These are phyloP conservation scores for Globisporangium barbulae DNA, from an alignment of 352 stramenopile genomes.

Conservation along the genomic window DNA sequence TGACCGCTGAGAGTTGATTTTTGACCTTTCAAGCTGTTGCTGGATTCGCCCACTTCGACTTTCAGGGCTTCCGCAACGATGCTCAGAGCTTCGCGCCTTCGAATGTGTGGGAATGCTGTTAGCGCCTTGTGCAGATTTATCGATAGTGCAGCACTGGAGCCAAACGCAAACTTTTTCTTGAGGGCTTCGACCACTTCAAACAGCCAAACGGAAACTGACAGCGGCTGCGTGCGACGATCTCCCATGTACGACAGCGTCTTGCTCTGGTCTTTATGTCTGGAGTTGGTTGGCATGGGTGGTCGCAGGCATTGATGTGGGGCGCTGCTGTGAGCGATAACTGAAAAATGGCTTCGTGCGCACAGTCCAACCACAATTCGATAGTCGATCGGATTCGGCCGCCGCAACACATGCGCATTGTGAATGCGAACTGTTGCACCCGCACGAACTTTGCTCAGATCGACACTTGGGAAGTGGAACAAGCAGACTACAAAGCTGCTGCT, in stretches of 20 bases:
- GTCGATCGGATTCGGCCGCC: slow-evolving; percentile 26
- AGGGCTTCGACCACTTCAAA: slow-evolving; percentile 14
- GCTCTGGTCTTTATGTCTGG: background rate
- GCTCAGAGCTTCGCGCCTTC: slow-evolving; percentile 9
- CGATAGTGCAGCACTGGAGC: background rate
- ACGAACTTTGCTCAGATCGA: slow-evolving; percentile 27
- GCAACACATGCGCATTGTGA: slow-evolving; percentile 28
- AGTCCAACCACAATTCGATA: slow-evolving; percentile 31
- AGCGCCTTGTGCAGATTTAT: background rate
- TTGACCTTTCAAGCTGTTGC: background rate
- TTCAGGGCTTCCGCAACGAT: background rate
- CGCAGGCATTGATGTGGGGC: background rate
- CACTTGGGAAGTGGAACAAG: slow-evolving; percentile 35
- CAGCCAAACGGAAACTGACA: slow-evolving; percentile 10
- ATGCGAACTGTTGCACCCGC: slow-evolving; percentile 25
- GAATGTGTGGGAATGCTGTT: slow-evolving; percentile 8
- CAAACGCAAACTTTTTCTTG: slow-evolving; percentile 13
- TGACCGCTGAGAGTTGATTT: slow-evolving; percentile 9
- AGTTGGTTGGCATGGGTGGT: background rate
- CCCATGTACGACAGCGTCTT: slow-evolving; percentile 12
- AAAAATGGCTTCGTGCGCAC: slow-evolving; percentile 33
- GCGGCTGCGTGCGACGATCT: slow-evolving; percentile 5
- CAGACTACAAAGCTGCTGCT: slow-evolving; percentile 26
- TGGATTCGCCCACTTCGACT: background rate
- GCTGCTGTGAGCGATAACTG: slow-evolving; percentile 14